Percentiles rank a stretch among this genome's conserved stretches.
These are phyloP conservation scores for Helotiales sp. DNA, from an alignment of 2,329 filamentous ascomycete genomes.

Conservation along the genomic window DNA sequence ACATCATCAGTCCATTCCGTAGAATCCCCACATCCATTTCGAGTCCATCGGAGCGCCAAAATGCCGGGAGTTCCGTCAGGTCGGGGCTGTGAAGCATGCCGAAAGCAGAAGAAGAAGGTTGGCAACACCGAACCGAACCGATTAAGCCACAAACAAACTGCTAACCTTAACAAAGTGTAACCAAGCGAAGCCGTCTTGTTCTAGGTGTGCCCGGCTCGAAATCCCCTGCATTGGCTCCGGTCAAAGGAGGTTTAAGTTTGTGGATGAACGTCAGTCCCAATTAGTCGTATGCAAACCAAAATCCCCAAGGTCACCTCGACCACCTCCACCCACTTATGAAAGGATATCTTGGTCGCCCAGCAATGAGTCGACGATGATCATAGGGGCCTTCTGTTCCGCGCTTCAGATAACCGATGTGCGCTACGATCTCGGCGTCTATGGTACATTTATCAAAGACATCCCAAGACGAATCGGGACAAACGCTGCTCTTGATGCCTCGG, in stretches of 20 bases:
- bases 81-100: constrained; percentile 10
- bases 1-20: neutral
- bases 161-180: constrained; percentile 8
- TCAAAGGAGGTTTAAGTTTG: constrained; percentile 10
- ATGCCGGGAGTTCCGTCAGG: constrained; percentile 15
- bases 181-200: constrained; percentile 6
- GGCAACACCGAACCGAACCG: neutral
- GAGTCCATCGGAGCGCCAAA: constrained; percentile 8
- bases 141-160: neutral
- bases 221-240: neutral
- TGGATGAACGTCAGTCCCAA: constrained; percentile 11
- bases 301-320: neutral
- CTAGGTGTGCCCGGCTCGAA: constrained; percentile 6
- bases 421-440: constrained; percentile 55
- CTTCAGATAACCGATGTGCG: constrained; percentile 50
- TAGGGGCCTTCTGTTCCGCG: constrained; percentile 37
- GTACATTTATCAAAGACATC: constrained; percentile 51
- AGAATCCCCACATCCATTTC: neutral
- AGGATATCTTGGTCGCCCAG: constrained; percentile 33
- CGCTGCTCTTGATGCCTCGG: constrained; percentile 45
- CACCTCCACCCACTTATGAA: neutral
- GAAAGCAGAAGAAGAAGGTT: constrained; percentile 16
- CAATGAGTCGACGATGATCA: constrained; percentile 40
- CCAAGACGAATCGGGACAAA: constrained; percentile 52
- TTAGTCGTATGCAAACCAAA: neutral